phyloP scores from a whole-genome alignment of 805 yeast genomes.

The Millerago galiae region DNA sequence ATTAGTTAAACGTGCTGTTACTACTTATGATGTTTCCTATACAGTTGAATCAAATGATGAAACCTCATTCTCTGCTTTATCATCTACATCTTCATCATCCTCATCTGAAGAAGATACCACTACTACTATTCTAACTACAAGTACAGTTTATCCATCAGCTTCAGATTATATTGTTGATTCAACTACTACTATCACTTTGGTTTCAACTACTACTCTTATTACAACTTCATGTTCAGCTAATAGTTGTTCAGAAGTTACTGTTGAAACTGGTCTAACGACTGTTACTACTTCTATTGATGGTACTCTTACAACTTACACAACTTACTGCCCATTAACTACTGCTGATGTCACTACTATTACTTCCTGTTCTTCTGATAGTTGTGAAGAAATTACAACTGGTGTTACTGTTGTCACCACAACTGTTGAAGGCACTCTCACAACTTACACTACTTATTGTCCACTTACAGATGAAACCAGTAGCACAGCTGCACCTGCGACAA shows the following conservation, averaged over 20 bases:
- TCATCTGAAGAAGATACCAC: neutral
- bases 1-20: neutral
- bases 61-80: neutral
- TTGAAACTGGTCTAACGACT: constrained; percentile 1
- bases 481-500: too few species aligned
- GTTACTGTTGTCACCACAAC: neutral
- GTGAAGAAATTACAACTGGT: neutral
- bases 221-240: neutral
- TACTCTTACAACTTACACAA: constrained; percentile 1
- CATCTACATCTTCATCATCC: neutral
- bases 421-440: neutral
- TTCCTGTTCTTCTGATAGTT: neutral
- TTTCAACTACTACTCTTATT: neutral
- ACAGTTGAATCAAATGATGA: neutral
- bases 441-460: constrained; percentile 1
- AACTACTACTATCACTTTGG: neutral
- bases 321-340: constrained; percentile 2
- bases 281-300: constrained; percentile 1
- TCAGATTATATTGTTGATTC: neutral
- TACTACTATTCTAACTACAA: neutral
- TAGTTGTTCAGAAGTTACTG: neutral
- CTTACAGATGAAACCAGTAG: neutral
- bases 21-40: neutral
- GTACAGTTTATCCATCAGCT: neutral
- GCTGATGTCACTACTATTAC: neutral